Percentiles rank a stretch among this genome's conserved stretches.
These are phyloP conservation scores for Discostella pseudostelligera DNA, from an alignment of 108 stramenopile species.

Conservation along the genomic window DNA sequence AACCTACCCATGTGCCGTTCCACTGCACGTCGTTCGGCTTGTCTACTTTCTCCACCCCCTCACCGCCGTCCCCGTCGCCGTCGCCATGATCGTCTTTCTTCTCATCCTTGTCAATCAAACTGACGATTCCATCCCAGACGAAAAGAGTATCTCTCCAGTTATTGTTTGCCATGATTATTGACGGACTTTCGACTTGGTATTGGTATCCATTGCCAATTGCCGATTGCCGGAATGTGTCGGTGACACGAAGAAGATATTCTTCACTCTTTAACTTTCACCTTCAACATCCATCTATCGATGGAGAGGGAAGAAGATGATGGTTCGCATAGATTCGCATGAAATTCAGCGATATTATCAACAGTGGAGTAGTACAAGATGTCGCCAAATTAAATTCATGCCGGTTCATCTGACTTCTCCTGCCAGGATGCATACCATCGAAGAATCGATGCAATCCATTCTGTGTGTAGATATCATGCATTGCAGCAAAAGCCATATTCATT, in stretches of 20 bases:
- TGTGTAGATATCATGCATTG: background rate
- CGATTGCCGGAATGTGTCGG: too few species aligned
- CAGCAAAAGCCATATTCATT: background rate
- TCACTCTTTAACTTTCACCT: too few species aligned
- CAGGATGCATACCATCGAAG: background rate
- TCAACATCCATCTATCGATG: too few species aligned
- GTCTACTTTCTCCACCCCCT: background rate
- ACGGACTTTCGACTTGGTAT: background rate
- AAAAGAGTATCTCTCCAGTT: constrained; percentile 56
- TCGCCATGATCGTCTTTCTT: constrained; percentile 15
- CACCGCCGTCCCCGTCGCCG: background rate
- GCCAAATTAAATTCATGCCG: too few species aligned
- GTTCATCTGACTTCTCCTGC: too few species aligned
- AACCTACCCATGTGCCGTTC: constrained; percentile 60
- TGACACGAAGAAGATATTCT: background rate
- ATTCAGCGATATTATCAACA: too few species aligned
- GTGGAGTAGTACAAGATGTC: too few species aligned
- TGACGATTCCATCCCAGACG: constrained; percentile 65
- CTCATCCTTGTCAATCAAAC: constrained; percentile 14
- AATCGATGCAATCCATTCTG: background rate
- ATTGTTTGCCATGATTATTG: constrained; percentile 18
- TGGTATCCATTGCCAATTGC: background rate
- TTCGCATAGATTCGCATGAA: too few species aligned
- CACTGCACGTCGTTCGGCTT: constrained; percentile 29
- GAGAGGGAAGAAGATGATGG: too few species aligned